A percentile compares a stretch with the other conserved stretches of the same genome.
These are phyloP conservation scores for Abrus precatorius DNA, from an alignment of 306 rosid species.

Conservation along the genomic window DNA sequence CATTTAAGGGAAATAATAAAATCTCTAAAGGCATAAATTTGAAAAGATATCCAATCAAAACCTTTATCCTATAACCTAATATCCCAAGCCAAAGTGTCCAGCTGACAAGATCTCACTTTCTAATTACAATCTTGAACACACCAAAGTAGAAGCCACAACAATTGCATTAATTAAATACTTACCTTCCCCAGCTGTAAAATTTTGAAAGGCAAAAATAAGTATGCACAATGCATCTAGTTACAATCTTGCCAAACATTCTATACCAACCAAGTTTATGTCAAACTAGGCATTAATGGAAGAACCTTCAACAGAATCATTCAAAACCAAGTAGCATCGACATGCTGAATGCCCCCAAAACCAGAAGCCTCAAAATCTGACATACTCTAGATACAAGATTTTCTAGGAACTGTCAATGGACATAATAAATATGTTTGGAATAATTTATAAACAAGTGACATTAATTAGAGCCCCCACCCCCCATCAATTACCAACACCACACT, in stretches of 20 bases:
- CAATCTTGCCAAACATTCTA: conserved; percentile 17
- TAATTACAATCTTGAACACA: conserved; percentile 13
- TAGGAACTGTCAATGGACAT: background rate
- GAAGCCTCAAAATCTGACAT: conserved; percentile 20
- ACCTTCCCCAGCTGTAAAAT: conserved; percentile 2
- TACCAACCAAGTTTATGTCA: background rate
- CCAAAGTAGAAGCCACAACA: conserved; percentile 18
- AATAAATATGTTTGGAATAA: background rate
- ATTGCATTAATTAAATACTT: conserved; percentile 18
- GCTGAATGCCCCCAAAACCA: conserved; percentile 33
- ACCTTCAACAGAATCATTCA: conserved; percentile 11
- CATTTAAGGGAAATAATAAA: conserved; percentile 26
- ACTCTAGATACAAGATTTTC: background rate
- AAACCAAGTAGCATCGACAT: conserved; percentile 27
- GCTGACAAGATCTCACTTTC: conserved; percentile 12
- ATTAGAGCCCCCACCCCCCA: conserved; percentile 6
- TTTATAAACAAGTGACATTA: background rate
- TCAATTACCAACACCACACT: conserved; percentile 18
- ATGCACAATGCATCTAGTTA: conserved; percentile 21
- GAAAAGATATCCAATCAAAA: background rate
- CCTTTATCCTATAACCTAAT: background rate
- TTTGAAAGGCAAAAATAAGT: conserved; percentile 7
- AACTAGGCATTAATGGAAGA: conserved; percentile 21
- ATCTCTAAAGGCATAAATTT: conserved; percentile 15
- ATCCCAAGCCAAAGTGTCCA: conserved; percentile 21